These are phyloP conservation scores for Emmonsia crescens DNA, from an alignment of 2,329 filamentous ascomycete species.

Conservation along the genomic window DNA sequence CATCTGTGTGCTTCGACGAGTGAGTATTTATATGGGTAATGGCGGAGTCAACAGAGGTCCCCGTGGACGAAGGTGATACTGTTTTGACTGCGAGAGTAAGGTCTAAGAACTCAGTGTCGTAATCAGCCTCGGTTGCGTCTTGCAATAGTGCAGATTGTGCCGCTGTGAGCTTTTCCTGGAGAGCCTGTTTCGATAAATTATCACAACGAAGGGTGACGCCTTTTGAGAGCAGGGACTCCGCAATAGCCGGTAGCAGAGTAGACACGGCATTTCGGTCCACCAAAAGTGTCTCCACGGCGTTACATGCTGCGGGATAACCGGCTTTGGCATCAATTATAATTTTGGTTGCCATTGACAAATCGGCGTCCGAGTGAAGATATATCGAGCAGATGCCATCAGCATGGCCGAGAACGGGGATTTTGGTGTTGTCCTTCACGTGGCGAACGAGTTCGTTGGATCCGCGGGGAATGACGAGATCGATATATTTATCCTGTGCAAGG, in stretches of 20 bases:
- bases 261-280: conserved; percentile 62
- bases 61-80: conserved; percentile 38
- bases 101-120: conserved; percentile 78
- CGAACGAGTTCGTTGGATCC: conserved; percentile 83
- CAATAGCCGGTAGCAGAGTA: conserved; percentile 59
- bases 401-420: conserved; percentile 91
- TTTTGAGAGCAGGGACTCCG: conserved; percentile 60
- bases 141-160: conserved; percentile 44
- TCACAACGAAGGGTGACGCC: conserved; percentile 82
- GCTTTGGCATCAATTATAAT: conserved; percentile 88
- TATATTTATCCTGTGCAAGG: conserved; percentile 72
- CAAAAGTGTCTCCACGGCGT: conserved; percentile 82
- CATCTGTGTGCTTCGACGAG: conserved; percentile 89
- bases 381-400: conserved; percentile 86
- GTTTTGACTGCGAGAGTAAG: conserved; percentile 75
- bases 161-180: conserved; percentile 40
- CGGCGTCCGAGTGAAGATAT: conserved; percentile 72
- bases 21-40: conserved; percentile 84
- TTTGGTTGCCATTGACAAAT: conserved; percentile 57
- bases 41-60: conserved; percentile 51
- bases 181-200: conserved; percentile 50
- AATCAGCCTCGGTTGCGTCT: conserved; percentile 61
- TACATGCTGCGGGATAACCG: conserved; percentile 91
- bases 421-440: conserved; percentile 80
- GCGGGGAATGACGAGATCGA: conserved; percentile 90